phyloP scores from a whole-genome alignment of 495 filamentous ascomycete species.

The Poronia punctata region DNA sequence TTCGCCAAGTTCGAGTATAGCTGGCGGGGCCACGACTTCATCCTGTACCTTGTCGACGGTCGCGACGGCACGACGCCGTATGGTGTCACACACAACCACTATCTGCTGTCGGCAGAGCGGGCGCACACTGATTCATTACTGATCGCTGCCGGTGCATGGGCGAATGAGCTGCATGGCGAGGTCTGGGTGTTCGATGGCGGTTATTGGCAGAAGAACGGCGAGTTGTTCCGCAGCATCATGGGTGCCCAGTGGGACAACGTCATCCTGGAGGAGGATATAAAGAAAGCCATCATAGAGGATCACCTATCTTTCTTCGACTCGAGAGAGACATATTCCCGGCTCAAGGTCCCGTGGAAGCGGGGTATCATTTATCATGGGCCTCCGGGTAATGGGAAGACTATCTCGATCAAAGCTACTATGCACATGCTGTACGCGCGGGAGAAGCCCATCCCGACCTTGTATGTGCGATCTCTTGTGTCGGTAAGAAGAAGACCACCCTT shows the following conservation, averaged over 20 bases:
- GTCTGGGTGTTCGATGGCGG: slow-evolving; percentile 59
- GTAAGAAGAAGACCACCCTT: slow-evolving; percentile 12
- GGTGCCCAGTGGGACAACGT: slow-evolving; percentile 56
- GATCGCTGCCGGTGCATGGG: slow-evolving; percentile 42
- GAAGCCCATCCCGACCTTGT: slow-evolving; percentile 28
- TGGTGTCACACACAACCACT: slow-evolving; percentile 33
- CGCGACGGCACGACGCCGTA: slow-evolving; percentile 34
- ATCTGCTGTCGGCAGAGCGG: slow-evolving; percentile 39
- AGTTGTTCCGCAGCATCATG: slow-evolving; percentile 51
- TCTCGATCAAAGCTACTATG: slow-evolving; percentile 62
- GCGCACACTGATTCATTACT: slow-evolving; percentile 45
- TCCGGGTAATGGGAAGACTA: slow-evolving; percentile 63
- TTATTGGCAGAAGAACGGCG: slow-evolving; percentile 51
- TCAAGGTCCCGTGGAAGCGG: slow-evolving; percentile 51
- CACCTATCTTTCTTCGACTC: slow-evolving; percentile 54
- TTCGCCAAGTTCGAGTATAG: slow-evolving; percentile 50
- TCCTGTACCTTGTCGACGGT: slow-evolving; percentile 48
- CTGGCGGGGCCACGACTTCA: slow-evolving; percentile 42
- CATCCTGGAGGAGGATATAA: slow-evolving; percentile 57
- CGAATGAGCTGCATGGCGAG: slow-evolving; percentile 48
- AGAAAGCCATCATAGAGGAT: slow-evolving; percentile 51
- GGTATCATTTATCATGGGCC: slow-evolving; percentile 54
- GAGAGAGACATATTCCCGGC: slow-evolving; percentile 43
- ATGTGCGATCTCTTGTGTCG: slow-evolving; percentile 30
- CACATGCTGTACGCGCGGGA: slow-evolving; percentile 41